phyloP scores from a whole-genome alignment of 2,329 filamentous ascomycete genomes.

The Helotiales sp. region DNA sequence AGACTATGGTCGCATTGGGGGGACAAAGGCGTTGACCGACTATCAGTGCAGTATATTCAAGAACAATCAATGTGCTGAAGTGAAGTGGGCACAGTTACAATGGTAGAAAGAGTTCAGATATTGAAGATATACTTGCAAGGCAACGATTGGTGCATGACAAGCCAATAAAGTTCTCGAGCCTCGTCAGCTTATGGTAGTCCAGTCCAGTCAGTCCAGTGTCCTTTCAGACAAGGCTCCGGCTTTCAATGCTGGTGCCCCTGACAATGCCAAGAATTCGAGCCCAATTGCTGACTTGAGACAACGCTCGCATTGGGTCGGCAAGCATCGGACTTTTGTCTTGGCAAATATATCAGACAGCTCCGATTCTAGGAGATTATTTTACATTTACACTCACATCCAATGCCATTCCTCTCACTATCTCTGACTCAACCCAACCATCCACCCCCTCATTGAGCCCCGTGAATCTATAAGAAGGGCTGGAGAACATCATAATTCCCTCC shows the following conservation, averaged over 20 bases:
- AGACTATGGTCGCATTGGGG: conserved; percentile 16
- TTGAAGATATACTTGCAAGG: conserved; percentile 9
- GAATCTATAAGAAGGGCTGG: conserved; percentile 11
- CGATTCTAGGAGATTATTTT: conserved; percentile 28
- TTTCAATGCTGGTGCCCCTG: not conserved
- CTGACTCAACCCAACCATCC: conserved; percentile 17
- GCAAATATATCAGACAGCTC: not conserved
- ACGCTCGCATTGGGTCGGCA: conserved; percentile 7
- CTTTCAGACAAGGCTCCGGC: conserved; percentile 25
- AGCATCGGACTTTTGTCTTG: conserved; percentile 1
- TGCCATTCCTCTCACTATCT: not conserved
- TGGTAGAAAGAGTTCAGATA: conserved; percentile 9
- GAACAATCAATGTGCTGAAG: not conserved
- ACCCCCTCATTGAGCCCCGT: not conserved
- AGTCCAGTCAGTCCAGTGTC: too few species aligned
- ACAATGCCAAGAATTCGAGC: not conserved
- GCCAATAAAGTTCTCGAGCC: conserved; percentile 14
- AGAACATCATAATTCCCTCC: not conserved
- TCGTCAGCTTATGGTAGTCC: conserved; percentile 22
- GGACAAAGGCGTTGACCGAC: not conserved
- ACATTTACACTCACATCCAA: conserved; percentile 15
- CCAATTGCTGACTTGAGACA: not conserved
- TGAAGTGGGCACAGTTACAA: not conserved
- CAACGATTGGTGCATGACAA: conserved; percentile 2
- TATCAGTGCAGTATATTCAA: not conserved